A percentile compares a stretch with the other conserved stretches of the same genome.
These are phyloP conservation scores for Zygosaccharomyces sapae DNA, from an alignment of 1,139 yeast species.

Conservation along the genomic window DNA sequence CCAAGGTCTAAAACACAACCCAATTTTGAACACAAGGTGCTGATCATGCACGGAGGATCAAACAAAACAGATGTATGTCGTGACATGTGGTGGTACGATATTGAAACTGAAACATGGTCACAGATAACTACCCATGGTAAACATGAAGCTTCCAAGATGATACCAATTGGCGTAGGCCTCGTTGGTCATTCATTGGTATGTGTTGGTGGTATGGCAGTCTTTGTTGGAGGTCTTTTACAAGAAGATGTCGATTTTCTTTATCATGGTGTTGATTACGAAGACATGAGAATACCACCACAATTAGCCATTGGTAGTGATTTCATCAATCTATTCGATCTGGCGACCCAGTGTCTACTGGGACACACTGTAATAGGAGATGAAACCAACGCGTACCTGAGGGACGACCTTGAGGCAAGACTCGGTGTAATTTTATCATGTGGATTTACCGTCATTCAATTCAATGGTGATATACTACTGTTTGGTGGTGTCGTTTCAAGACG, in stretches of 20 bases:
- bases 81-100: conserved; percentile 48
- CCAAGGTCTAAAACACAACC: conserved; percentile 1
- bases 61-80: conserved; percentile 39
- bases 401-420: conserved; percentile 1
- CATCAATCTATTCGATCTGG: conserved; percentile 24
- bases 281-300: conserved; percentile 7
- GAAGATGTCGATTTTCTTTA: conserved; percentile 23
- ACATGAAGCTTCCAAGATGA: conserved; percentile 13
- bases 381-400: conserved; percentile 3
- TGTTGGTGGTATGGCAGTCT: conserved; percentile 25
- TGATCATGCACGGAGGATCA: conserved; percentile 48
- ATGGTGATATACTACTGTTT: conserved; percentile 25
- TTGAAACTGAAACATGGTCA: conserved; percentile 42
- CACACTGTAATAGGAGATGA: conserved; percentile 7
- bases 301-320: conserved; percentile 16
- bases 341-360: conserved; percentile 23
- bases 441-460: conserved; percentile 19
- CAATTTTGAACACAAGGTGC: conserved; percentile 15
- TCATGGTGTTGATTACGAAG: conserved; percentile 5
- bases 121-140: conserved; percentile 26
- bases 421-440: conserved; percentile 17
- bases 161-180: conserved; percentile 21
- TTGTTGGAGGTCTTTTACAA: conserved; percentile 31
- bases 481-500: conserved; percentile 26
- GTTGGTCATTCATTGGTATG: conserved; percentile 32